Evolutionary conservation across 2,329 filamentous ascomycete genomes (phyloP).

Genomic region (Emergomyces pasteurianus): DNA sequence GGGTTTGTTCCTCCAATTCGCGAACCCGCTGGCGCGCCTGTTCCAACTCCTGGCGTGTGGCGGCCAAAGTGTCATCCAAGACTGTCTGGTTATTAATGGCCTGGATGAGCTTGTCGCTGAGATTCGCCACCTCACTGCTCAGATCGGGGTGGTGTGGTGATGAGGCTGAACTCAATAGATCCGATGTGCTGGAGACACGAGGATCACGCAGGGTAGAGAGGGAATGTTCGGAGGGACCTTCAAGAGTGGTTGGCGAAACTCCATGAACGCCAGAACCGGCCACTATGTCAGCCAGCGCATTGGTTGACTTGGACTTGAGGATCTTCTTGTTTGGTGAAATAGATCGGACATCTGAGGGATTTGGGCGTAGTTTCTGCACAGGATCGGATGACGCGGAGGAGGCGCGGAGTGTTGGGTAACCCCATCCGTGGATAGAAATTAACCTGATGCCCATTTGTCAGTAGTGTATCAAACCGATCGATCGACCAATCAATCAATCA

Average conservation of each 20-base stretch:
- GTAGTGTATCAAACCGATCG: not conserved
- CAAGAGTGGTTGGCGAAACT: conserved; percentile 17
- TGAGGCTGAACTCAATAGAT: conserved; percentile 25
- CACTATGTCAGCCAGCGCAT: conserved; percentile 27
- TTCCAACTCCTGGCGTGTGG: conserved; percentile 73
- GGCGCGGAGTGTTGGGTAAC: conserved; percentile 3
- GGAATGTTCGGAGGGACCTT: conserved; percentile 25
- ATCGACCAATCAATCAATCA: not conserved
- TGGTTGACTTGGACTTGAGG: conserved; percentile 35
- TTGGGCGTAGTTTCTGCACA: conserved; percentile 6
- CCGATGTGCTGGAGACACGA: conserved; percentile 23
- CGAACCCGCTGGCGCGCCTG: conserved; percentile 54
- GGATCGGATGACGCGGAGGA: conserved; percentile 5
- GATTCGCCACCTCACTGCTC: conserved; percentile 67
- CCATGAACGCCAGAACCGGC: conserved; percentile 16
- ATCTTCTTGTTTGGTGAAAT: conserved; percentile 26
- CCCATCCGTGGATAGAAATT: conserved; percentile 10
- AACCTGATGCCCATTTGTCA: conserved; percentile 6
- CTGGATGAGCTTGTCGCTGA: conserved; percentile 93
- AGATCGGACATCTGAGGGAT: conserved; percentile 24
- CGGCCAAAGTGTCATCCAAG: conserved; percentile 76
- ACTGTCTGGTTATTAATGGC: conserved; percentile 94
- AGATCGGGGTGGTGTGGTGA: conserved; percentile 44
- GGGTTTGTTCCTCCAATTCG: conserved; percentile 56
- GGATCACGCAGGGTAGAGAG: conserved; percentile 38